Percentiles rank a stretch among this genome's conserved stretches.
phyloP scores from a whole-genome alignment of 352 stramenopile species.

The Globisporangium iwayamae region DNA sequence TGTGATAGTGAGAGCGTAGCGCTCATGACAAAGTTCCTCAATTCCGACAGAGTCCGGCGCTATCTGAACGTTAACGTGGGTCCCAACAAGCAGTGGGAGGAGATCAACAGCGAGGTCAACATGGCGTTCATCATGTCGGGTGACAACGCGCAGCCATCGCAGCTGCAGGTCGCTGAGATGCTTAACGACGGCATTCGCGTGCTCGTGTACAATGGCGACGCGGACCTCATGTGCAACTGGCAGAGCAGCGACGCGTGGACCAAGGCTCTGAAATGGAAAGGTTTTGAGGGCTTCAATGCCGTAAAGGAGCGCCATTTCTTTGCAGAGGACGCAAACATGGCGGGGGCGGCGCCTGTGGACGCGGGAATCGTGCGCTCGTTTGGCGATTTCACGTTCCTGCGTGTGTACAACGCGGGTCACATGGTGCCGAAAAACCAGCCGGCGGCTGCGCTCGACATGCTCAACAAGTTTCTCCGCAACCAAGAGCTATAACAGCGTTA shows the following conservation, averaged over 20 bases:
- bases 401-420: slow-evolving; percentile 91
- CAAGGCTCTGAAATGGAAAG: slow-evolving; percentile 79
- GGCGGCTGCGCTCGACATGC: slow-evolving; percentile 84
- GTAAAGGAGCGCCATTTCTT: slow-evolving; percentile 14
- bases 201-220: slow-evolving; percentile 91
- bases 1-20: neutral
- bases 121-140: neutral
- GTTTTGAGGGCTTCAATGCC: slow-evolving; percentile 64
- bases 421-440: slow-evolving; percentile 94
- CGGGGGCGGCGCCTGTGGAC: neutral
- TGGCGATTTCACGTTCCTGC: slow-evolving; percentile 88
- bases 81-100: neutral
- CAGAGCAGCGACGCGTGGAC: slow-evolving; percentile 91
- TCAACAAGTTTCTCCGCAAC: slow-evolving; percentile 83
- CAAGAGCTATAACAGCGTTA: neutral
- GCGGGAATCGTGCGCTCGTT: slow-evolving; percentile 38
- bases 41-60: neutral
- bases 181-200: slow-evolving; percentile 48
- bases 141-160: slow-evolving; percentile 6
- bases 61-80: slow-evolving; percentile 13
- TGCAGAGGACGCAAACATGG: neutral
- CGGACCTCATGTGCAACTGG: slow-evolving; percentile 95
- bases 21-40: slow-evolving; percentile 1
- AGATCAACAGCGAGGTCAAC: neutral
- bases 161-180: slow-evolving; percentile 50